Percentiles rank a stretch among this genome's conserved stretches.
phyloP scores from a whole-genome alignment of 345 rosid genomes.

The Populus tremula region DNA sequence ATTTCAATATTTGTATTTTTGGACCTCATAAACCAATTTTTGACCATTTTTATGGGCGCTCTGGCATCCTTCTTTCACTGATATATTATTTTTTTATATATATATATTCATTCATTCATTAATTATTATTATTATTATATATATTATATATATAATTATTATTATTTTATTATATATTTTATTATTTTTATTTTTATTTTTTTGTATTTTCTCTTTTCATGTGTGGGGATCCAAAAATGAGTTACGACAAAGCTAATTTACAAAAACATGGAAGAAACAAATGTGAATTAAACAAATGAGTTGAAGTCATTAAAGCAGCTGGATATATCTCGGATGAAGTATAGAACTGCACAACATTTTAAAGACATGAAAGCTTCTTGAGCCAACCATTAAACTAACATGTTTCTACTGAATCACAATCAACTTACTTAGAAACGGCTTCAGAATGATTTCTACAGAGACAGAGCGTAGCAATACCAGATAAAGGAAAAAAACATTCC shows the following conservation, averaged over 20 bases:
- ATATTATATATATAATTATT: too few relatives aligned
- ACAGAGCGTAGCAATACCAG: not conserved
- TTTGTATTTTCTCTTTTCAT: too few relatives aligned
- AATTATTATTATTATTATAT: too few relatives aligned
- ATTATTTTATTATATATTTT: too few relatives aligned
- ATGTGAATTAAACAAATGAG: not conserved
- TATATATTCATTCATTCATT: too few relatives aligned
- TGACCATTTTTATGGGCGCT: too few relatives aligned
- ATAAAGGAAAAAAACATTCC: not conserved
- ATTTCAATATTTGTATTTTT: too few relatives aligned
- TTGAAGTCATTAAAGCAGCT: conserved; percentile 5
- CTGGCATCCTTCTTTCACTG: too few relatives aligned
- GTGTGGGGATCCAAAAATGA: too few relatives aligned
- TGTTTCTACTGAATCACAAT: not conserved
- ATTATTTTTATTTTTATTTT: too few relatives aligned
- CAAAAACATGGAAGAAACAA: not conserved
- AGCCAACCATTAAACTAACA: not conserved
- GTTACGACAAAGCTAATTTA: not conserved
- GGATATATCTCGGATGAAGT: not conserved
- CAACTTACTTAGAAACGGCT: not conserved
- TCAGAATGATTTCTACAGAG: not conserved
- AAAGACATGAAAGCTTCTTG: not conserved
- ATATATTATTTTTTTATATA: too few relatives aligned
- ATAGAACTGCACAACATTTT: not conserved
- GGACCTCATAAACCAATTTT: too few relatives aligned